Evolutionary conservation across 192 early-diverging fungal species (phyloP), one percentile per base, ranked within the genome.

Genomic region (Linnemannia zychae): DNA sequence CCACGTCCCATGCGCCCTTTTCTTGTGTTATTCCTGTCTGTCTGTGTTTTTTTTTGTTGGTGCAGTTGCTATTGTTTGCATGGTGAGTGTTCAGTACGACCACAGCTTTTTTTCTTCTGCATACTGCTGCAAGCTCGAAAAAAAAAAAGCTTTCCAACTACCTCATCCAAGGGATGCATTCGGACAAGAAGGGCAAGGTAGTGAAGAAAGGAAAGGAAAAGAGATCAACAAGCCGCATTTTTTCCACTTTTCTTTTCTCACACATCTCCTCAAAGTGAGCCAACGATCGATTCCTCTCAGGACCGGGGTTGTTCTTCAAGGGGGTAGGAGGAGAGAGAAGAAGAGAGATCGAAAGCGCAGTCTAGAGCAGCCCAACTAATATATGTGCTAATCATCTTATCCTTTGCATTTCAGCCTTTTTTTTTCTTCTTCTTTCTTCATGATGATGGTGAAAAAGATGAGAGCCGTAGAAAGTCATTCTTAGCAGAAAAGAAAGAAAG

Each of bases 1-100:
- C 38, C 67, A 22, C 46, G 31, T 33, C 48, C 75, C 65, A 50
- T 77, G 67, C 67, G 76, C 48, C n/a, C 12, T 49, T 24, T 47
- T 47, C n/a, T 44, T 44, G 40, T 47, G n/a, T 18, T 48, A 48
- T 71, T 24, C 70, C 24, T 71, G 38, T 24, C 3, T 44, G n/a
- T n/a, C 46, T 40, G 31, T 71, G 22, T 47, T 71, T 47, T 47
- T 31, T 48, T 28, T 16, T 71, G 1, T 33, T n/a, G 46, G 13
- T 70, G 20, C n/a, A 28, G 53, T 63, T 63, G 28, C 24, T 12
- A 11, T 28, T 28, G 12, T 44, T 44, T 44, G 40, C 40, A 44
- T 44, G 40, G 40, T 44, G 40, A 44, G 57, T 63, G 57, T n/a
- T n/a, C n/a, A n/a, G n/a, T 33, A 31, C 57, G 28, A 63, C 57